A percentile compares a stretch with the other conserved stretches of the same genome.
Evolutionary conservation across 768 basidiomycete species (phyloP).

Genomic region (Phaffia tasmanica): DNA sequence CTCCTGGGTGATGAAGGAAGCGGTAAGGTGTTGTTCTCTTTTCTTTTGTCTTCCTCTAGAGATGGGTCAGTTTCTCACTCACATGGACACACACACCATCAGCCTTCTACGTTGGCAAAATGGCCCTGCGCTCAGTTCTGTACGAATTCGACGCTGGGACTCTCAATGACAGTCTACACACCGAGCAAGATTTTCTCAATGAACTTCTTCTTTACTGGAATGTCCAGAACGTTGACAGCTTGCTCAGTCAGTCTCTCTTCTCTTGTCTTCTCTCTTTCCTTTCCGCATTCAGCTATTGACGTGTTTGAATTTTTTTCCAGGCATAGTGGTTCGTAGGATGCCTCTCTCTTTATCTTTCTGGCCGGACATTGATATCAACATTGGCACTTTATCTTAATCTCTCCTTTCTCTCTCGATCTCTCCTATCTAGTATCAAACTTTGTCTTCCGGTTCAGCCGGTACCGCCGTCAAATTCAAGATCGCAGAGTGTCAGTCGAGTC

Average conservation of each 20-base stretch:
- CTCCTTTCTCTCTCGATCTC: too few species aligned
- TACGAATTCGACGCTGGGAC: slow-evolving; percentile 18
- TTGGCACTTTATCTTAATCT: too few species aligned
- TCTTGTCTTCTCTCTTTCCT: too few species aligned
- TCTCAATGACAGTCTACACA: not conserved
- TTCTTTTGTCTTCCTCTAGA: too few species aligned
- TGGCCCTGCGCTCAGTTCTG: slow-evolving; percentile 11
- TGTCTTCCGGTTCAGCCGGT: too few species aligned
- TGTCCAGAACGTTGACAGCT: not conserved
- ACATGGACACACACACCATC: not conserved
- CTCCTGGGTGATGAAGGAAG: slow-evolving; percentile 19
- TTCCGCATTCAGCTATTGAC: not conserved
- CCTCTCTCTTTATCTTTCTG: too few species aligned
- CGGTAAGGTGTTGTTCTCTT: not conserved
- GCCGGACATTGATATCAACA: too few species aligned
- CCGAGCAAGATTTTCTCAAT: not conserved
- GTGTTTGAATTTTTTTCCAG: not conserved
- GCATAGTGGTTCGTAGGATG: too few species aligned
- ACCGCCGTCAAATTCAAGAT: too few species aligned
- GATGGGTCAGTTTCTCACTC: not conserved
- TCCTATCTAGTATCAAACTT: too few species aligned
- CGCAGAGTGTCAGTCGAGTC: too few species aligned
- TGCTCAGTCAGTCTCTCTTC: slow-evolving; percentile 8
- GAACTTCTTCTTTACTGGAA: slow-evolving; percentile 18
- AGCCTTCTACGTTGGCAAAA: slow-evolving; percentile 21